These are phyloP conservation scores for Candolleomyces eurysporus DNA, from an alignment of 768 basidiomycete species.

Conservation along the genomic window DNA sequence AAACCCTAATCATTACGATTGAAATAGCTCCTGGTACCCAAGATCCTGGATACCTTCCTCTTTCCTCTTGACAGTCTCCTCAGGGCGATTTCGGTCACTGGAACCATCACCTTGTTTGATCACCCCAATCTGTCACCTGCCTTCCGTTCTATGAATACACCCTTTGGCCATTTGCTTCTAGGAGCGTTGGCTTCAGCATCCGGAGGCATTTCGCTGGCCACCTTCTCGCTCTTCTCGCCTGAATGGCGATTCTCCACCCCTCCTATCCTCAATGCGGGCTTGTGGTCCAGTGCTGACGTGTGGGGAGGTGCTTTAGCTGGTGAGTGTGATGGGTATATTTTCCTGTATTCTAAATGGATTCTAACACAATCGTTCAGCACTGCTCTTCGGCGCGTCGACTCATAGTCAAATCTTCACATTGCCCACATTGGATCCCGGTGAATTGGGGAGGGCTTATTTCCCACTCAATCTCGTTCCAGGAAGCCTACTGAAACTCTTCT, in stretches of 20 bases:
- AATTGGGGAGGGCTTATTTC: constrained; percentile 12
- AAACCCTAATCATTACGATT: background rate
- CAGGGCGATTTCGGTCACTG: constrained; percentile 39
- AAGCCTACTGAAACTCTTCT: constrained; percentile 8
- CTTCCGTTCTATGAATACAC: constrained; percentile 10
- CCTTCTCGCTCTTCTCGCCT: constrained; percentile 40
- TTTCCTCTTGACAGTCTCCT: constrained; percentile 52
- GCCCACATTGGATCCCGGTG: constrained; percentile 11
- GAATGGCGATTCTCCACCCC: constrained; percentile 48
- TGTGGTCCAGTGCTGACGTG: constrained; percentile 43
- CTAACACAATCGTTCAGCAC: constrained; percentile 16
- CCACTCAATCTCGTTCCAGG: constrained; percentile 18
- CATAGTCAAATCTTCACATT: constrained; percentile 28
- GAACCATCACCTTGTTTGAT: constrained; percentile 33
- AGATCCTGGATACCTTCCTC: constrained; percentile 40
- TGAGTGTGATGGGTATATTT: constrained; percentile 12
- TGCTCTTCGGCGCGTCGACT: constrained; percentile 29
- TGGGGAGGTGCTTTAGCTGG: constrained; percentile 52
- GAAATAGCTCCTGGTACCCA: constrained; percentile 27
- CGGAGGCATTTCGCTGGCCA: constrained; percentile 44
- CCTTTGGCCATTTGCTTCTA: constrained; percentile 45
- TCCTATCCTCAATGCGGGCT: constrained; percentile 37
- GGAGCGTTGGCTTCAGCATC: constrained; percentile 47
- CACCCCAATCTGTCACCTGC: constrained; percentile 14
- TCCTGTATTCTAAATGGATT: background rate